phyloP scores from a whole-genome alignment of 495 filamentous ascomycete species.

The Hypoxylon perforatum region DNA sequence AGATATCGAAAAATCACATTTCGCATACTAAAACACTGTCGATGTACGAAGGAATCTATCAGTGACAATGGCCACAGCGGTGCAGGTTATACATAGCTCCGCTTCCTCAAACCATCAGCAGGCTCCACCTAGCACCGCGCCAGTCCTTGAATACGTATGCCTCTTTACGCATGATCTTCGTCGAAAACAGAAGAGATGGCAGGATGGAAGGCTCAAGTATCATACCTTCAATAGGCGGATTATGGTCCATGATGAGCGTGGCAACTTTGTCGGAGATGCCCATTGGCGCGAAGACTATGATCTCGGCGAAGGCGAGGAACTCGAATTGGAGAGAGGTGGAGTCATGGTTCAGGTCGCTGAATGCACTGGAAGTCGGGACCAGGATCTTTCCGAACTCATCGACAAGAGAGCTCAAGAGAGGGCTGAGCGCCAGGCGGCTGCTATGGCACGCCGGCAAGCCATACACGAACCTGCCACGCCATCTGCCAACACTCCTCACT shows the following conservation, averaged over 20 bases:
- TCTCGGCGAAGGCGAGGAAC: constrained; percentile 80
- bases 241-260: constrained; percentile 87
- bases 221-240: constrained; percentile 92
- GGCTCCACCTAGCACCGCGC: constrained; percentile 70
- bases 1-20: neutral
- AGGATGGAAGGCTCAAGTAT: constrained; percentile 87
- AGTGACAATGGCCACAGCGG: constrained; percentile 32
- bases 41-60: neutral
- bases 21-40: neutral
- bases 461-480: constrained; percentile 12
- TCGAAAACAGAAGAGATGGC: constrained; percentile 90
- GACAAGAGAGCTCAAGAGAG: constrained; percentile 70
- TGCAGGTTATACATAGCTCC: constrained; percentile 37
- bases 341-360: constrained; percentile 84
- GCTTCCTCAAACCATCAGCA: constrained; percentile 39
- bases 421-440: constrained; percentile 54
- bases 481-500: constrained; percentile 28
- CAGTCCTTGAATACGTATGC: constrained; percentile 81
- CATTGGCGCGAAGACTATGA: constrained; percentile 78
- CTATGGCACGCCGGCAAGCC: constrained; percentile 43
- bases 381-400: constrained; percentile 78
- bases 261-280: constrained; percentile 85
- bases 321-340: constrained; percentile 78
- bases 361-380: constrained; percentile 73
- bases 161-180: constrained; percentile 87